Base-by-base conservation (phyloP, 2,329 filamentous ascomycete genomes). In the Apiospora aurea region DNA sequence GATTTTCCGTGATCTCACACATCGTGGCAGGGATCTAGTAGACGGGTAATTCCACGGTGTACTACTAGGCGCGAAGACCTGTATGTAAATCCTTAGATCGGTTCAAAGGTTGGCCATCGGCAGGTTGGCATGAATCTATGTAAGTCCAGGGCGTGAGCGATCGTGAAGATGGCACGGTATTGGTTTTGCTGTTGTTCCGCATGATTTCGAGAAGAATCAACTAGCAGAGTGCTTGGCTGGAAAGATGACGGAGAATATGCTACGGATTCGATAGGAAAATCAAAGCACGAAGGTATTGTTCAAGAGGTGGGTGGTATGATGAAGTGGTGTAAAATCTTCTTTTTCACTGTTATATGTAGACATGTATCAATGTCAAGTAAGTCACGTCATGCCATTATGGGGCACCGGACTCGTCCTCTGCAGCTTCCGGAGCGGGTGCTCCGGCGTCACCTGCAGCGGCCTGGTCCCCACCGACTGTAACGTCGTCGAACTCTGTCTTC, bases 401-500 rank as follows among this genome's bases (percentile, higher is more conserved):
- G 51, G 57, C 57, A 18, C 57, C 29, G 57, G 57, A 64, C 18
- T 41, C 10, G 34, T 13, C 34, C 34, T 64, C 57, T 34, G 10
- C 57, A 64, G 57, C 34, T 64, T 41, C 57, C 57, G 57, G 57
- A 41, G 57, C 57, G 34, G 34, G 18, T 41, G 18, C 57, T 64
- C 57, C 57, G 57, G 34, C 34, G 2, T 34, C 57, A 14, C 34
- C 57, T 38, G 53, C 53, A 61, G 53, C 53, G 16, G 7, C 53
- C 18, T n/a, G 5, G 57, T 64, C 67, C n/a, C 67, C 57, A 64
- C 57, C 57, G 57, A 24, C 46, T 69, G 68, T 24, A 53, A 68
- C 76, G 24, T 76, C 77, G 41, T 77, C 76, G 10, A 75, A 71
- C 14, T 76, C 78, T 24, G 77, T 80, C 75, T 81, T 81, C 18